These are phyloP conservation scores for Draba incana DNA, from an alignment of 345 rosid species.

Conservation along the genomic window DNA sequence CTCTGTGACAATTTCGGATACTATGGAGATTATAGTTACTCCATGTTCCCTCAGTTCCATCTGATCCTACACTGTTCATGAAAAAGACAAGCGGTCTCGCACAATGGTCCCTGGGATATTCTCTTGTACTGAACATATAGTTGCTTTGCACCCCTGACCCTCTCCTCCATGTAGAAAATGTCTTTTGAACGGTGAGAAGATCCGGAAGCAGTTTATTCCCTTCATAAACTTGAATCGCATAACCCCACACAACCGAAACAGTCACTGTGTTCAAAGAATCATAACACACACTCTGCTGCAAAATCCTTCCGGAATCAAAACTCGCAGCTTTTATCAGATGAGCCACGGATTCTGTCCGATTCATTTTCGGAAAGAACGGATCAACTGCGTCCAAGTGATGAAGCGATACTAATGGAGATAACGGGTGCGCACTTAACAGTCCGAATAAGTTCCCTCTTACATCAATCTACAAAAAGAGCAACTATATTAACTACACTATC, in stretches of 20 bases:
- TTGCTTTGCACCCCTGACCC: constrained; percentile 47
- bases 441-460: constrained; percentile 84
- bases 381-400: constrained; percentile 88
- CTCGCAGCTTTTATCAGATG: constrained; percentile 64
- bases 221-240: constrained; percentile 75
- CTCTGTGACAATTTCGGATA: constrained; percentile 53
- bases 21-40: constrained; percentile 58
- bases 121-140: constrained; percentile 77
- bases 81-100: constrained; percentile 66
- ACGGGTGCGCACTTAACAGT: constrained; percentile 78
- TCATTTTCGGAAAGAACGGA: constrained; percentile 73
- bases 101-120: constrained; percentile 71
- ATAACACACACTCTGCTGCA: constrained; percentile 89
- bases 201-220: constrained; percentile 77
- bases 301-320: constrained; percentile 70
- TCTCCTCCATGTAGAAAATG: constrained; percentile 83
- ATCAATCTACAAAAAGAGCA: constrained; percentile 57
- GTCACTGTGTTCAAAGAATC: constrained; percentile 57
- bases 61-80: constrained; percentile 54
- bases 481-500: constrained; percentile 1
- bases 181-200: constrained; percentile 65
- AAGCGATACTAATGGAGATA: constrained; percentile 77
- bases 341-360: constrained; percentile 52
- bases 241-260: constrained; percentile 87
- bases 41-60: constrained; percentile 50